Percentiles rank a stretch among this genome's conserved stretches.
Conservation (phyloP, 2,329 filamentous ascomycete genomes). For the Calonectria pauciramosa region DNA sequence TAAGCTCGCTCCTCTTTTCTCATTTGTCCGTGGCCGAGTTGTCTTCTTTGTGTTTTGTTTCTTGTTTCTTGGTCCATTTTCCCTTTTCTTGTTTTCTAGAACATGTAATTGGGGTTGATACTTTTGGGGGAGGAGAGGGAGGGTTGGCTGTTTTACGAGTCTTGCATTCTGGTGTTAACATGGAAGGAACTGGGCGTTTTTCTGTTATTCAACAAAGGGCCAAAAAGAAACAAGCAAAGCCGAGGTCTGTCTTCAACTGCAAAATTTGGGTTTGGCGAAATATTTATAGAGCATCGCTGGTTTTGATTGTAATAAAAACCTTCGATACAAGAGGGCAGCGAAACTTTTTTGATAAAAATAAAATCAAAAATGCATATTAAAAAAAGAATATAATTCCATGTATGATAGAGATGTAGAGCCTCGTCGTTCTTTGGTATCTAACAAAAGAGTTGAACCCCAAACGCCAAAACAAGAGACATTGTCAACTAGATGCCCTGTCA, state of each 20-base stretch:
- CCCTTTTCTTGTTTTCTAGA: not conserved
- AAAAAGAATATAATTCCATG: slow-evolving; percentile 13
- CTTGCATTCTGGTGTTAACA: slow-evolving; percentile 31
- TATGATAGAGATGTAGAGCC: slow-evolving; percentile 32
- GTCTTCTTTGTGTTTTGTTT: not conserved
- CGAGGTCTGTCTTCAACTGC: not conserved
- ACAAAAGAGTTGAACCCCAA: slow-evolving; percentile 31
- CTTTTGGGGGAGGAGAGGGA: not conserved
- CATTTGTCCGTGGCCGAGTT: not conserved
- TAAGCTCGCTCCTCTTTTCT: slow-evolving; percentile 57
- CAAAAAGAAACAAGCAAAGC: not conserved
- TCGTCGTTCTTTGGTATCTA: slow-evolving; percentile 41
- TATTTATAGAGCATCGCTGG: slow-evolving; percentile 24
- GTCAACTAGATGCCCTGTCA: slow-evolving; percentile 2
- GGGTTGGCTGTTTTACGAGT: slow-evolving; percentile 9
- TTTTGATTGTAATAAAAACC: slow-evolving; percentile 33
- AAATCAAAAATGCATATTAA: slow-evolving; percentile 17
- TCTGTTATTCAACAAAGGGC: not conserved
- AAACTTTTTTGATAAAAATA: slow-evolving; percentile 5
- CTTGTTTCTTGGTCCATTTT: not conserved
- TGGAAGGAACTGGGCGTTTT: not conserved
- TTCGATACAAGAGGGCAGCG: slow-evolving; percentile 14
- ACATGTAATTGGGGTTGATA: not conserved
- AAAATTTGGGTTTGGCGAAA: not conserved
- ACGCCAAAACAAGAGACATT: slow-evolving; percentile 39